Evolutionary conservation across 306 rosid genomes (phyloP).

Genomic region (Malus sieversii): DNA sequence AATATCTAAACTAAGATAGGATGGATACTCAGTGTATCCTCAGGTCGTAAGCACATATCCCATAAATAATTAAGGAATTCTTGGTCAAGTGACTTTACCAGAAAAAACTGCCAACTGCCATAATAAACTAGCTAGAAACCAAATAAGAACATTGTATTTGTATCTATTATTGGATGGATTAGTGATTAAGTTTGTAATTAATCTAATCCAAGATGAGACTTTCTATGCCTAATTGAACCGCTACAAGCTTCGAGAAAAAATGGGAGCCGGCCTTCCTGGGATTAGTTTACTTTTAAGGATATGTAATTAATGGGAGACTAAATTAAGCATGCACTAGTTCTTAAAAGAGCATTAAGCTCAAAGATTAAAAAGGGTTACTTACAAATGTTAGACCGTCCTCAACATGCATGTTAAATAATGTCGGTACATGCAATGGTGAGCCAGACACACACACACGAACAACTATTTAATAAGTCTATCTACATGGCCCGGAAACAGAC

Average conservation of each 20-base stretch:
- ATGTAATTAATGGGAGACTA: too few species aligned
- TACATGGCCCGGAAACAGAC: not conserved
- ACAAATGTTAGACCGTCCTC: too few species aligned
- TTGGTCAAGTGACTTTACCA: constrained; percentile 40
- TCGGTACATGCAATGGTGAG: too few species aligned
- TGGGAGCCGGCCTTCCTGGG: not conserved
- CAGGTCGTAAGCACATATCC: constrained; percentile 19
- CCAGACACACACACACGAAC: too few species aligned
- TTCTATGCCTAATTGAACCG: not conserved
- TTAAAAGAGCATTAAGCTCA: too few species aligned
- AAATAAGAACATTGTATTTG: constrained; percentile 19
- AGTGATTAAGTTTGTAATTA: not conserved
- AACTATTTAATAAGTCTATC: not conserved
- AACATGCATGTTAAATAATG: too few species aligned
- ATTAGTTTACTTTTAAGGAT: too few species aligned
- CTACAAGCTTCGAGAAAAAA: not conserved
- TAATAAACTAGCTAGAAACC: constrained; percentile 2
- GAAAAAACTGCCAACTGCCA: constrained; percentile 66
- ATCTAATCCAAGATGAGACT: constrained; percentile 6
- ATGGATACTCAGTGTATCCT: constrained; percentile 22
- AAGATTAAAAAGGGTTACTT: too few species aligned
- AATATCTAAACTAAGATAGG: constrained; percentile 13
- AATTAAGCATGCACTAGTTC: too few species aligned
- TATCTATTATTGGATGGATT: constrained; percentile 2
- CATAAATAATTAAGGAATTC: constrained; percentile 23